Base-by-base conservation (phyloP, 345 rosid species). In the Litchi chinensis region DNA sequence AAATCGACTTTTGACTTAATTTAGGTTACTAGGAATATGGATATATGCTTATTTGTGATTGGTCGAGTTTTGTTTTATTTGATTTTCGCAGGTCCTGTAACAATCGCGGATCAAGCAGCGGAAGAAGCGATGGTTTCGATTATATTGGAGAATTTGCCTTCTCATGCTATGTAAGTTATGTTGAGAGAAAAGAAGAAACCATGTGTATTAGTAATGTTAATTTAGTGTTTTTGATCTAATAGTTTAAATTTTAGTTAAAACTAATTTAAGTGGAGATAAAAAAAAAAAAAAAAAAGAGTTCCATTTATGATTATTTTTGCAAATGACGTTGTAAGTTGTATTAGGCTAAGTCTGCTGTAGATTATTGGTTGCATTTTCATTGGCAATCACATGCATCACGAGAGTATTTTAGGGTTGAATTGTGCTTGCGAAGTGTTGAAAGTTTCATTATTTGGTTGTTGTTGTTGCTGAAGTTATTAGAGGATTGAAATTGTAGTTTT, bases 101-200 rank as follows among this genome's bases (percentile, higher is more conserved):
- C 98, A 22, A 90, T 96, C 76, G 98, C 98, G 6, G 98, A 94
- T 84, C 93, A 82, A 85, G 89, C 87, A 75, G 99, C 99, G 60
- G 99, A 93, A 77, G 99, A 96, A 76, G 85, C 97, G 57, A 96
- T 96, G 99, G 85, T 87, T 65, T 87, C 94, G 1, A 89, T 93
- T 73, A 79, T 96, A 64, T 76, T 89, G 68, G 93, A 91, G 80
- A 89, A 84, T 79, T 85, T 94, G 69, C 98, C 99, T 84, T 87
- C 90, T 84, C 98, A 94, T 86, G 99, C 97, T 15, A 88, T 92
- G 99, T 94, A 85, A 88, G 97, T 84, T 76, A 65, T 69, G 3
- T 41, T 32, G 37, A 32, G 37, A 32, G 37, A 32, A 32, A 32
- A 32, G 3, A 32, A 32, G 37, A 32, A 32, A 32, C 3, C 37